Evolutionary conservation across 257 asterid genomes (phyloP).

Genomic region (Parsonsia alboflavescens): DNA sequence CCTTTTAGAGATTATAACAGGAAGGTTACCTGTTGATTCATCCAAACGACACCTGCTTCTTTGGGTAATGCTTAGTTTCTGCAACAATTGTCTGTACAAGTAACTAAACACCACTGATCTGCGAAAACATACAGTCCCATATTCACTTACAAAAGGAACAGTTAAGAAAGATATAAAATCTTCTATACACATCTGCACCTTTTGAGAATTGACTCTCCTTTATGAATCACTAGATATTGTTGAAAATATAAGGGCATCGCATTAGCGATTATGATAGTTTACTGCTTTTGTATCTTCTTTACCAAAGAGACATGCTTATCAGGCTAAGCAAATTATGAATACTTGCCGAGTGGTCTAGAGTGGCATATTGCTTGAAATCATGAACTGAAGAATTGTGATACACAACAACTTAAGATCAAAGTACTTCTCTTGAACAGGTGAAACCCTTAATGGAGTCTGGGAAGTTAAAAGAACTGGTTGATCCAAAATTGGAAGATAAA

Average conservation of each 20-base stretch:
- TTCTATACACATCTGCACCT: background rate
- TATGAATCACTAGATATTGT: background rate
- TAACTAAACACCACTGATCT: background rate
- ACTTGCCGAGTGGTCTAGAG: background rate
- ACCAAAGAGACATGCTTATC: background rate
- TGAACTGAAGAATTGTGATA: background rate
- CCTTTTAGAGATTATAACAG: conserved; percentile 77
- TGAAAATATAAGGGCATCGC: background rate
- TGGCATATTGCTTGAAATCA: background rate
- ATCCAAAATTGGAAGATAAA: conserved; percentile 58
- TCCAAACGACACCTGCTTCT: conserved; percentile 51
- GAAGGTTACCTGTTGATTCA: conserved; percentile 67
- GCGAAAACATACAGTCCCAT: too few species aligned
- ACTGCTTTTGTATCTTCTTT: background rate
- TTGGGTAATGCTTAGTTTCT: conserved; percentile 45
- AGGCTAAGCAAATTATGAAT: background rate
- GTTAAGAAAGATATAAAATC: background rate
- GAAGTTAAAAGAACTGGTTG: conserved; percentile 55
- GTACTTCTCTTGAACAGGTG: conserved; percentile 32
- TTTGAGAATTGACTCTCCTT: background rate
- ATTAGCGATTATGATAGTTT: background rate
- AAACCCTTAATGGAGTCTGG: conserved; percentile 77
- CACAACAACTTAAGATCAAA: background rate
- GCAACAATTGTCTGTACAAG: background rate
- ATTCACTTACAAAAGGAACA: background rate